phyloP scores from a whole-genome alignment of 306 rosid genomes.

The apple (Malus domestica) region ASM211411v1 NC_041800.1:31453233-31453732 shows the following conservation, averaged over 20 bases:
- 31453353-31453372: neutral
- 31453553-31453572: neutral
- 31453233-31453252: constrained; percentile 32
- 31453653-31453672: neutral
- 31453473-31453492: too few relatives aligned
- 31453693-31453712: neutral
- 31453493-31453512: too few relatives aligned
- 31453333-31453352: neutral
- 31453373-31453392: too few relatives aligned
- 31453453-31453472: rapidly evolving
- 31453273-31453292: constrained; percentile 45
- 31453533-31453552: neutral
- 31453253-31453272: constrained; percentile 48
- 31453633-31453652: neutral
- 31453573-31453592: neutral
- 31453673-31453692: neutral
- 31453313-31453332: constrained; percentile 22
- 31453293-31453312: constrained; percentile 42
- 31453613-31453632: neutral
- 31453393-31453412: too few relatives aligned
- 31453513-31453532: neutral
- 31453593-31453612: neutral
- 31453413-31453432: too few relatives aligned
- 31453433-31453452: neutral
- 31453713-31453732: neutral